Conservation (phyloP, 202 grass and related monocot species). For the Saccharum hybrid region DNA sequence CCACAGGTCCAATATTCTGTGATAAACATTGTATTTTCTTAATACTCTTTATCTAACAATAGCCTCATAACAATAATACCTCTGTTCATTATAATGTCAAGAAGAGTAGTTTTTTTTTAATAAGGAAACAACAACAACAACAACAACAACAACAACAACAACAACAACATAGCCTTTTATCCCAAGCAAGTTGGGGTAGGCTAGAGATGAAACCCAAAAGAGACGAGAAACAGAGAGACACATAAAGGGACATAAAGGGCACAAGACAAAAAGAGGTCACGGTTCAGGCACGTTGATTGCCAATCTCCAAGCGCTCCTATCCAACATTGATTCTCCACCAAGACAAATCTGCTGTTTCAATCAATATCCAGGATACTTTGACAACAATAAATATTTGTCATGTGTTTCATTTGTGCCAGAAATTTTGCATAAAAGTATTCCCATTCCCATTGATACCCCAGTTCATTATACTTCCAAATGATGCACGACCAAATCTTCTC, state of each 20-base stretch:
- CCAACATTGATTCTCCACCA: background rate
- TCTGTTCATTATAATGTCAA: background rate
- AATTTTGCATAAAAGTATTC: background rate
- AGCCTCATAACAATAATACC: background rate
- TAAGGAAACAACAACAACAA: no score
- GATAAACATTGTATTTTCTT: slow-evolving; percentile 3
- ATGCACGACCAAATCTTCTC: background rate
- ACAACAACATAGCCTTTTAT: no score
- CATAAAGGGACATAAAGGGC: no score
- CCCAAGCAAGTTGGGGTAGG: no score
- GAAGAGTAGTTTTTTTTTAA: no score
- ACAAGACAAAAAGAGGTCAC: no score
- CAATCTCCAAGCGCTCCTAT: no score
- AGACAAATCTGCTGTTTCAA: background rate
- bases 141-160: no score
- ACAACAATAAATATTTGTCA: background rate
- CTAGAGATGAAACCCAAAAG: no score
- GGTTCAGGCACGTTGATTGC: no score
- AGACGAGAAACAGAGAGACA: no score
- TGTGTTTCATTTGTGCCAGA: background rate
- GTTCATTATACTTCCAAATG: background rate
- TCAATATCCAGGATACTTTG: background rate
- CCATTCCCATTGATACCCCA: background rate
- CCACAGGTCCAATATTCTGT: background rate
- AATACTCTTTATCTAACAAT: background rate